Evolutionary conservation across 441 rosid species (phyloP).

Genomic region (Gossypium aridum): DNA sequence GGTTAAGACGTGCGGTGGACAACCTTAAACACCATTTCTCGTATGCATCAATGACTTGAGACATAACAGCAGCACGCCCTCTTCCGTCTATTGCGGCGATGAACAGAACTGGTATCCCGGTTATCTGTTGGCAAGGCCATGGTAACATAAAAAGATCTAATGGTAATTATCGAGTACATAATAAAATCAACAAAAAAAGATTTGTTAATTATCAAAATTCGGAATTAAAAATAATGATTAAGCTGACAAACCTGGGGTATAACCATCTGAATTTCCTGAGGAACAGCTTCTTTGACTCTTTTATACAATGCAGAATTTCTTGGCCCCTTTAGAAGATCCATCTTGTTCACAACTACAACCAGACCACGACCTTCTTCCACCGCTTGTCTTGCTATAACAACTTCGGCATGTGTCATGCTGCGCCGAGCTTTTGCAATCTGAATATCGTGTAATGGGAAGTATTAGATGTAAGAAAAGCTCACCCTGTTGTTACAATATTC

Average conservation of each 20-base stretch:
- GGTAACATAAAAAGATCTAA: neutral
- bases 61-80: conserved; percentile 70
- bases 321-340: conserved; percentile 78
- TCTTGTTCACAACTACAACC: conserved; percentile 83
- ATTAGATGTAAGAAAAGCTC: conserved; percentile 5
- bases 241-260: conserved; percentile 73
- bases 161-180: neutral
- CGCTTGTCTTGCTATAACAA: conserved; percentile 81
- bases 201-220: neutral
- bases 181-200: neutral
- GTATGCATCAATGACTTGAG: conserved; percentile 59
- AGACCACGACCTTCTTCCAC: conserved; percentile 97
- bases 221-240: neutral
- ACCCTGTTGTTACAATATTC: neutral
- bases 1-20: conserved; percentile 87
- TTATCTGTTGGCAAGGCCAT: conserved; percentile 38
- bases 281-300: conserved; percentile 85
- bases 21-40: conserved; percentile 83
- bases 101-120: conserved; percentile 78
- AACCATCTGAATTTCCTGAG: conserved; percentile 80
- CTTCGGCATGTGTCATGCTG: conserved; percentile 93
- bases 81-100: conserved; percentile 80
- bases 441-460: conserved; percentile 5
- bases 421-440: conserved; percentile 67
- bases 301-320: conserved; percentile 39